These are phyloP conservation scores for Sporothrix pseudoabietina DNA, from an alignment of 2,329 filamentous ascomycete genomes.

Conservation along the genomic window DNA sequence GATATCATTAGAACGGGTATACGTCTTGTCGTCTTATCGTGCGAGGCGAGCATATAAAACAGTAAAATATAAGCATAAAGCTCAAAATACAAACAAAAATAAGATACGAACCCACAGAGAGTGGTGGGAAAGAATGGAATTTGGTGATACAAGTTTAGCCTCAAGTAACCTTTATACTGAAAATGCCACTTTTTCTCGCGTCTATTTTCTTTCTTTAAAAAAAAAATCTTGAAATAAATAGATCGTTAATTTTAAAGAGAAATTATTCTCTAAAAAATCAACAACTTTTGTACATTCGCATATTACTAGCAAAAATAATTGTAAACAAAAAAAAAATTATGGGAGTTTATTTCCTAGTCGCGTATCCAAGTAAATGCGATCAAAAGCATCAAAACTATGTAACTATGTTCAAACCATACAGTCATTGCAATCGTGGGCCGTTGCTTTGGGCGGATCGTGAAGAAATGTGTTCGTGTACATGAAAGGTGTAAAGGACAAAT, in stretches of 20 bases:
- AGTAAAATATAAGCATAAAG: slow-evolving; percentile 4
- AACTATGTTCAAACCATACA: background rate
- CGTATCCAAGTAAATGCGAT: background rate
- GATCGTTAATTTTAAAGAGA: no score
- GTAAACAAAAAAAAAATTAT: background rate
- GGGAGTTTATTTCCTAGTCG: background rate
- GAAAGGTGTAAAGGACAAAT: background rate
- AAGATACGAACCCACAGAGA: background rate
- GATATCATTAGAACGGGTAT: slow-evolving; percentile 14
- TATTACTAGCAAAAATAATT: background rate
- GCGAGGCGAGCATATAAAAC: background rate
- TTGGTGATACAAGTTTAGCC: background rate
- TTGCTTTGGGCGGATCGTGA: background rate
- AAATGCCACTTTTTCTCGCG: no score
- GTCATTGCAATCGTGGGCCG: slow-evolving; percentile 21
- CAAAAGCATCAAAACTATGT: background rate
- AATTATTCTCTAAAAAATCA: background rate
- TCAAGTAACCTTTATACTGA: background rate
- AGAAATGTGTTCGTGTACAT: background rate
- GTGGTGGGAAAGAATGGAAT: background rate
- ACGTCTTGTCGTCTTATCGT: background rate
- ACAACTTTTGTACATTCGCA: background rate
- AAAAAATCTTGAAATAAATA: no score
- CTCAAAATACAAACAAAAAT: background rate
- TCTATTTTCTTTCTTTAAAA: background rate